These are phyloP conservation scores for Spathaspora boniae DNA, from an alignment of 805 yeast genomes.

Conservation along the genomic window DNA sequence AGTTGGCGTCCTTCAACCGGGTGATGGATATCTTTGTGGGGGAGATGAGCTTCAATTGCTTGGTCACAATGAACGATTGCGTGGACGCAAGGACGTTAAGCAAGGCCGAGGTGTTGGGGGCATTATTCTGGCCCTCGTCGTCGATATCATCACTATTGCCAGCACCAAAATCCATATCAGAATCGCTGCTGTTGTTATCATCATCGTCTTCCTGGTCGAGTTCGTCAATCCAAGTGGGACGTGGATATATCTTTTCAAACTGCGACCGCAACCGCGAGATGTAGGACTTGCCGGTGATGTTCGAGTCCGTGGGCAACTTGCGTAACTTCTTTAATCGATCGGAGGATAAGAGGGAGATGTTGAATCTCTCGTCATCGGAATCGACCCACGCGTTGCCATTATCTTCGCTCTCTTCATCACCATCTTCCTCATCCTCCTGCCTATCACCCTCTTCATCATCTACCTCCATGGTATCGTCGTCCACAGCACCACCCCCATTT, in stretches of 20 bases:
- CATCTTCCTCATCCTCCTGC: conserved; percentile 19
- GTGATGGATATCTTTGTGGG: conserved; percentile 68
- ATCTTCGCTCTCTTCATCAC: conserved; percentile 19
- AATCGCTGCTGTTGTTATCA: conserved; percentile 16
- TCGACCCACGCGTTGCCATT: conserved; percentile 66
- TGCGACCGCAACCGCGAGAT: conserved; percentile 67
- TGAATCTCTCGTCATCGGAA: conserved; percentile 80
- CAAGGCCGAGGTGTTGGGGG: conserved; percentile 23
- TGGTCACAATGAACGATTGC: conserved; percentile 37
- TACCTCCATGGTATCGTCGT: conserved; percentile 21
- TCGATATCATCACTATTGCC: conserved; percentile 22
- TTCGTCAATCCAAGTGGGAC: conserved; percentile 73
- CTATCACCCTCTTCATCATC: conserved; percentile 24
- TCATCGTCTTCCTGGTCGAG: conserved; percentile 41
- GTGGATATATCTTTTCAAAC: conserved; percentile 68
- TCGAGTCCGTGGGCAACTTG: conserved; percentile 49
- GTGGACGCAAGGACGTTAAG: conserved; percentile 29
- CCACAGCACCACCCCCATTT: conserved; percentile 30
- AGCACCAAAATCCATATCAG: no score
- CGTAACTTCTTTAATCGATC: conserved; percentile 73
- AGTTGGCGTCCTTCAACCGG: conserved; percentile 86
- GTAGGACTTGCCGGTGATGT: conserved; percentile 58
- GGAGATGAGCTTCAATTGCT: conserved; percentile 57
- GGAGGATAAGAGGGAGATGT: conserved; percentile 55
- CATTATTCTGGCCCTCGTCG: conserved; percentile 18